Percentiles rank a stretch among this genome's conserved stretches.
These are phyloP conservation scores for Fraxinus floribunda DNA, from an alignment of 305 asterid genomes.

Conservation along the genomic window DNA sequence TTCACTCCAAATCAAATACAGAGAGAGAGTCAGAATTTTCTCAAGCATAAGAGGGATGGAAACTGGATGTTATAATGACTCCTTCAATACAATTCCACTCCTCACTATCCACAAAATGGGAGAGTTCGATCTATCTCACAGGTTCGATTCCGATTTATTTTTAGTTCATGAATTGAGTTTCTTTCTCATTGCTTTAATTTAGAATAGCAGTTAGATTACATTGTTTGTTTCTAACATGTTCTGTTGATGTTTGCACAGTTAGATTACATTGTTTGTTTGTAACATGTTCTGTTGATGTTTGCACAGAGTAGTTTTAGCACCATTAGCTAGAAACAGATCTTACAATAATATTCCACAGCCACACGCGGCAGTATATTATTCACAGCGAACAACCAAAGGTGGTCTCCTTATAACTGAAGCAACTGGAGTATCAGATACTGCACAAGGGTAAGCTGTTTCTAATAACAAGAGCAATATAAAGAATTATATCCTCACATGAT, in stretches of 20 bases:
- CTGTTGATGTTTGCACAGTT: slow-evolving; percentile 4
- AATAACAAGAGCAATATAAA: not conserved
- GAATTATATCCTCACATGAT: not conserved
- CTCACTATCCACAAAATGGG: slow-evolving; percentile 36
- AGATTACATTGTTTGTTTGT: not conserved
- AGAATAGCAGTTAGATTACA: not conserved
- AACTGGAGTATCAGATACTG: slow-evolving; percentile 24
- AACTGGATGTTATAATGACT: not conserved
- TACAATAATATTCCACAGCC: slow-evolving; percentile 27
- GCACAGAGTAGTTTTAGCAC: slow-evolving; percentile 32
- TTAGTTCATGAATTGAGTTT: not conserved
- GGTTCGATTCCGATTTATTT: not conserved
- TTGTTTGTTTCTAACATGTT: not conserved
- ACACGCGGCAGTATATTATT: slow-evolving; percentile 27
- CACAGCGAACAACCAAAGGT: slow-evolving; percentile 31
- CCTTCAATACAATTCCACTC: slow-evolving; percentile 23
- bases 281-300: not conserved
- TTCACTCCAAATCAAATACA: not conserved
- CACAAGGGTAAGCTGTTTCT: slow-evolving; percentile 24
- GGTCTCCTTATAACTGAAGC: slow-evolving; percentile 34
- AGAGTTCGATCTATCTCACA: slow-evolving; percentile 28
- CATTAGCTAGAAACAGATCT: slow-evolving; percentile 32
- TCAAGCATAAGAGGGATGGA: not conserved
- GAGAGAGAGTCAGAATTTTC: not conserved
- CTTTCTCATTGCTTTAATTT: not conserved